phyloP scores from a whole-genome alignment of 192 early-diverging fungal species.

The Backusella liffmaniae region DNA sequence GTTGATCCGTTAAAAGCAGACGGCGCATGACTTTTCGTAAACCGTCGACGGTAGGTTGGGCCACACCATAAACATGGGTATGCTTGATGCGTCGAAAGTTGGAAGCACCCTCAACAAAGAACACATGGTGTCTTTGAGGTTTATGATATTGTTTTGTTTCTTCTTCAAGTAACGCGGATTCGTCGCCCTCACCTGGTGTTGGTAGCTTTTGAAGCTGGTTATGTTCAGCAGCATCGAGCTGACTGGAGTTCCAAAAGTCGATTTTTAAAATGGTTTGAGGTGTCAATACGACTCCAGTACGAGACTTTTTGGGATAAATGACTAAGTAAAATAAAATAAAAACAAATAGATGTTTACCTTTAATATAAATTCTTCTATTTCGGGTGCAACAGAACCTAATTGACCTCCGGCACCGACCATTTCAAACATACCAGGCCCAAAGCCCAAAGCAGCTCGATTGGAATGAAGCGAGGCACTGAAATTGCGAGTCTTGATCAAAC shows the following conservation, averaged over 20 bases:
- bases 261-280: slow-evolving; percentile 61
- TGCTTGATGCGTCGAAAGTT: slow-evolving; percentile 52
- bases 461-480: neutral
- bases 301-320: slow-evolving; percentile 16
- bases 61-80: slow-evolving; percentile 49
- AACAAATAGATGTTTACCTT: slow-evolving; percentile 38
- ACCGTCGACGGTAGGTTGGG: slow-evolving; percentile 62
- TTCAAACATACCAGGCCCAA: slow-evolving; percentile 31
- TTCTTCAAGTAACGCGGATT: neutral
- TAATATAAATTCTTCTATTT: slow-evolving; percentile 54
- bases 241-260: slow-evolving; percentile 48
- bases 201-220: slow-evolving; percentile 1
- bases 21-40: slow-evolving; percentile 44
- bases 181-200: neutral
- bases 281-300: slow-evolving; percentile 54
- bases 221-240: slow-evolving; percentile 17
- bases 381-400: slow-evolving; percentile 35
- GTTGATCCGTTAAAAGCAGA: slow-evolving; percentile 5
- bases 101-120: slow-evolving; percentile 48
- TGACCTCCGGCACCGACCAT: slow-evolving; percentile 25
- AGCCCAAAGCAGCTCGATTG: slow-evolving; percentile 12
- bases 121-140: slow-evolving; percentile 14
- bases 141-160: neutral
- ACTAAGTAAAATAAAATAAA: slow-evolving; percentile 1
- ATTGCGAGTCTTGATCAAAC: neutral